Conservation (phyloP, 2,329 filamentous ascomycete genomes). For the Lojkania enalia region DNA sequence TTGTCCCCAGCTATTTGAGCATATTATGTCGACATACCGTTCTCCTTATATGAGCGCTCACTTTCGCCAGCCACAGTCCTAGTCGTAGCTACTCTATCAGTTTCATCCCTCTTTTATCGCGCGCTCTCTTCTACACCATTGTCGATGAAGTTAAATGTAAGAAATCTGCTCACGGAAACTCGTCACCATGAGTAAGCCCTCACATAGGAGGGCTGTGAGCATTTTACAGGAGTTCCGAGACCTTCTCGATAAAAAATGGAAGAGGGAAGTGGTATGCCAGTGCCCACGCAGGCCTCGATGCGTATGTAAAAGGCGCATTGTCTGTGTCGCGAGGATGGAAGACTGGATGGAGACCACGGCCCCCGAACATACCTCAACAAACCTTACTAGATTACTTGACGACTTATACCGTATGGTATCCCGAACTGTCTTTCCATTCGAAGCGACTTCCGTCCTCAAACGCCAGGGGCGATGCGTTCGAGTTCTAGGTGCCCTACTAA, state of each 20-base stretch:
- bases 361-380: constrained; percentile 6
- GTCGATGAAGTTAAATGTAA: no score
- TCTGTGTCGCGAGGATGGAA: constrained; percentile 12
- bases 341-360: constrained; percentile 15
- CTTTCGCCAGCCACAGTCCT: no score
- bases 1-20: no score
- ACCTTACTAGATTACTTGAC: neutral
- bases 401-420: neutral
- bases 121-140: no score
- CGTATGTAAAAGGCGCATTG: constrained; percentile 9
- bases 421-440: constrained; percentile 11
- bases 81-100: no score
- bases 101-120: no score
- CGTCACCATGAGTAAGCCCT: no score
- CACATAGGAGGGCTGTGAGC: neutral
- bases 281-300: constrained; percentile 7
- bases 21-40: no score
- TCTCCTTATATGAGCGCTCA: no score
- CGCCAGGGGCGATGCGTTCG: constrained; percentile 12
- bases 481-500: constrained; percentile 32
- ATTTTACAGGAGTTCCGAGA: constrained; percentile 4
- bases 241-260: constrained; percentile 13
- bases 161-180: no score
- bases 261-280: constrained; percentile 11
- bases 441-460: constrained; percentile 5